Conservation (phyloP, 2,329 filamentous ascomycete genomes). For the Venturia nashicola region DNA sequence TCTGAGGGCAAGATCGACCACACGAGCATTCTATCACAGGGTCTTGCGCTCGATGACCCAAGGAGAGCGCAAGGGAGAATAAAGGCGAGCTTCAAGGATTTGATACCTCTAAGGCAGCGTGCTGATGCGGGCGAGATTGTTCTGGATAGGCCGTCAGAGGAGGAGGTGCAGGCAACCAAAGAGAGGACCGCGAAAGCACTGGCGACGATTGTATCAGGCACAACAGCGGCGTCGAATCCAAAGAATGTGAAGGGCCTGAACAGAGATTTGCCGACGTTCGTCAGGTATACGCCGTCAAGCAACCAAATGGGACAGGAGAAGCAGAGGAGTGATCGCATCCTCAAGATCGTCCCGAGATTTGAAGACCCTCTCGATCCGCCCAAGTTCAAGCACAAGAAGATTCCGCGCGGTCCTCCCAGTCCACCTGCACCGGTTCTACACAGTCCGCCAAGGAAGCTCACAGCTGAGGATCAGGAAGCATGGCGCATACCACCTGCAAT, state of each 20-base stretch:
- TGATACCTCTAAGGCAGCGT: slow-evolving; percentile 86
- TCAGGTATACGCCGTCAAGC: slow-evolving; percentile 85
- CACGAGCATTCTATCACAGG: slow-evolving; percentile 70
- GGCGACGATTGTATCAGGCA: slow-evolving; percentile 68
- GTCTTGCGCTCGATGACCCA: slow-evolving; percentile 39
- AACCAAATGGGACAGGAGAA: slow-evolving; percentile 82
- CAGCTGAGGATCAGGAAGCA: slow-evolving; percentile 90
- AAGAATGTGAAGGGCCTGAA: slow-evolving; percentile 83
- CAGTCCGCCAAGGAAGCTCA: slow-evolving; percentile 86
- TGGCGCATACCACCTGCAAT: slow-evolving; percentile 89
- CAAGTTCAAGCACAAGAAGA: slow-evolving; percentile 98
- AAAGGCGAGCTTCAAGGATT: slow-evolving; percentile 90
- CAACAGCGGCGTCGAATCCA: slow-evolving; percentile 82
- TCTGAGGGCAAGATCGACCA: slow-evolving; percentile 53
- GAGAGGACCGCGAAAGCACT: slow-evolving; percentile 83
- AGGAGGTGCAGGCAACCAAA: slow-evolving; percentile 72
- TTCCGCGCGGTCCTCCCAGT: slow-evolving; percentile 80
- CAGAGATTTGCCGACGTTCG: slow-evolving; percentile 78
- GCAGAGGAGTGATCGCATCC: slow-evolving; percentile 86
- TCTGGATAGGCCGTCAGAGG: slow-evolving; percentile 69
- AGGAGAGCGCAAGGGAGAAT: slow-evolving; percentile 55
- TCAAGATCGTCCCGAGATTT: slow-evolving; percentile 95
- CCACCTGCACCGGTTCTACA: slow-evolving; percentile 92
- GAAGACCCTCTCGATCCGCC: slow-evolving; percentile 92
- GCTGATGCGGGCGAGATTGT: slow-evolving; percentile 89